These are phyloP conservation scores for Dalechampia spathulata DNA, from an alignment of 441 rosid genomes.

Conservation along the genomic window DNA sequence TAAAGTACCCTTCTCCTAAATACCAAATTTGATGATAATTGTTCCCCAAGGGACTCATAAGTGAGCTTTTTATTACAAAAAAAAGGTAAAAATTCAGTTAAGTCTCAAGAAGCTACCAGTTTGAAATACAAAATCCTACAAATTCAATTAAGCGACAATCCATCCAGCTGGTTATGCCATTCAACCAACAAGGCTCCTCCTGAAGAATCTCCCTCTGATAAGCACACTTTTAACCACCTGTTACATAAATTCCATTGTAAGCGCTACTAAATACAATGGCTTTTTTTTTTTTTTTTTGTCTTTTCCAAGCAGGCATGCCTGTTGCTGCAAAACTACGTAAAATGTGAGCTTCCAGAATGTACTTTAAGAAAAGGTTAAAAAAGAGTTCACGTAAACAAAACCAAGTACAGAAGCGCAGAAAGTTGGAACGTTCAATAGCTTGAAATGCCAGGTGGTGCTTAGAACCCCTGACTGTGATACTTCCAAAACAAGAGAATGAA, in stretches of 20 bases:
- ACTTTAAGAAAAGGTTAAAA: neutral
- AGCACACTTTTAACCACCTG: slow-evolving; percentile 20
- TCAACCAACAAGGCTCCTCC: neutral
- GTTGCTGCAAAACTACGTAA: slow-evolving; percentile 40
- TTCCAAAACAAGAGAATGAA: too few relatives aligned
- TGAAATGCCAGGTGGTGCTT: too few relatives aligned
- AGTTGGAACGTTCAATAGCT: too few relatives aligned
- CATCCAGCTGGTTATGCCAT: neutral
- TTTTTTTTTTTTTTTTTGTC: slow-evolving; percentile 6
- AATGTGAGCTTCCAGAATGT: slow-evolving; percentile 3
- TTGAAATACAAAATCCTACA: too few relatives aligned
- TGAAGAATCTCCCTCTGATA: neutral
- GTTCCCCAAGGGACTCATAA: too few relatives aligned
- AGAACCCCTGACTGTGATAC: too few relatives aligned
- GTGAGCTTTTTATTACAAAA: too few relatives aligned
- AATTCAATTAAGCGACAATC: too few relatives aligned
- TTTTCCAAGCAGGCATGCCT: slow-evolving; percentile 34
- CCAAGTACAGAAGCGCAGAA: slow-evolving; percentile 21
- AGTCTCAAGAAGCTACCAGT: too few relatives aligned
- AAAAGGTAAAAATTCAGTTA: too few relatives aligned
- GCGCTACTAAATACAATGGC: slow-evolving; percentile 8
- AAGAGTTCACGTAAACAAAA: slow-evolving; percentile 16
- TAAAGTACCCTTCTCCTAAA: too few relatives aligned
- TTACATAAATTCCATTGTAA: slow-evolving; percentile 25
- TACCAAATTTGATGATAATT: too few relatives aligned